Base-by-base conservation (phyloP, 352 stramenopile genomes). In the Pythium dissimile region DNA sequence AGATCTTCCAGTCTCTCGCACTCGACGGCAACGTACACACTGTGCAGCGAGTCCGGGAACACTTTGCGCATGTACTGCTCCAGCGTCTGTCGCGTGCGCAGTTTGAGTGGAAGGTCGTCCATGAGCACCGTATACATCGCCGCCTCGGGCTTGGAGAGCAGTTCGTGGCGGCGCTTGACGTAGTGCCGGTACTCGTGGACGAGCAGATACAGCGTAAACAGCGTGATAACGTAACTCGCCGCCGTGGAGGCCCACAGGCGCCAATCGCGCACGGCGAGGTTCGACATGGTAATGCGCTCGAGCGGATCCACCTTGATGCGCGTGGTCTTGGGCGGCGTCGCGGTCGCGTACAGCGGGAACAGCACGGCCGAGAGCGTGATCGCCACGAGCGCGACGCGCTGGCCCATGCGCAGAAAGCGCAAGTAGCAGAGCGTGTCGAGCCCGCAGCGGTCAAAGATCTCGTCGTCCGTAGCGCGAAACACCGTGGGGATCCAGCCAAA, bases 91-190 rank as follows among this genome's bases (percentile, higher is more conserved):
- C 65, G 68, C 4, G 73, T 87, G 34, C 81, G 74, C 43, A 90
- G 45, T 55, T 80, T 72, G 32, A 78, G 49, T 9, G 84, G 81
- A 0, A 93, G 57, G 43, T 93, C 79, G 34, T 80, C 79, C 7
- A 93, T 59, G n/a, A 93, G 62, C 23, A 93, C 69, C 9, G 77
- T 82, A 67, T 93, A 93, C 65, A 88, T 79, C 16, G 78, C 64
- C 23, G 79, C 67, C 32, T 88, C 77, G 39, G 72, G 66, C 34
- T 64, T 70, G 2, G 70, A 63, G 5, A 93, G 57, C 23, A 88
- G 59, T 55, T 85, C 53, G 61, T 93, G 84, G 11, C 84, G 84
- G 26, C 60, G 75, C 24, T 16, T 27, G 2, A 88, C 64, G 52
- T 93, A 93, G 35, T 80, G 28, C 51, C 70, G 64, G 59, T 90